Base-by-base conservation (phyloP, 768 basidiomycete genomes). In the Hericium coralloides region DNA sequence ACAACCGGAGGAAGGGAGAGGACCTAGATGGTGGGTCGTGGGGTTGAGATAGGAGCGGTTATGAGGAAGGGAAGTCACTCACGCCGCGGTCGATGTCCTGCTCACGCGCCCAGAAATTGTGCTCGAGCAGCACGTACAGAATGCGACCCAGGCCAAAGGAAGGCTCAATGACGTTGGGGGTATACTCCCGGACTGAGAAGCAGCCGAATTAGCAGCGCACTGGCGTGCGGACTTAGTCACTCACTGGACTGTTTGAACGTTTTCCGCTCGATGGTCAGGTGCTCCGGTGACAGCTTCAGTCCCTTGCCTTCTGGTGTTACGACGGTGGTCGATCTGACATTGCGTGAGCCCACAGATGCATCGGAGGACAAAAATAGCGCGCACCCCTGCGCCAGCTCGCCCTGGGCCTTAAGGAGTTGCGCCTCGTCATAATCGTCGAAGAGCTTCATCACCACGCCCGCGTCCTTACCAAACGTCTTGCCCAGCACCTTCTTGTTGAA, bases 121-220 rank as follows among this genome's bases (percentile, higher is more conserved):
- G 97, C 71, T 99, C 97, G 37, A 99, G 83, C 53, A 98, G 78
- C 26, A 83, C 84, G 71, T 98, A 98, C 49, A 98, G 76, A 65
- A 98, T 97, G 55, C 95, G 92, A 55, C 95, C 95, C 63, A 98
- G 83, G 58, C 97, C 95, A 72, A 98, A 97, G 4, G 97, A 99
- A 22, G 97, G 95, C 70, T 98, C 95, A 69, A 98, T 95, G 70
- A 99, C 97, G 71, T 98, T 98, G 38, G 95, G 97, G 55, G 85
- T 92, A 73, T 81, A 97, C 73, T 98, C 95, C 62, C 95, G 91
- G 62, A 92, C 94, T 97, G 67, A 57, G 55, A 55, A 31, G 31
- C 31, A 31, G 53, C 49, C 51, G 53, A 3, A 45, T 45, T 45
- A 25, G 62, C 55, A 39, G 37, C 55, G 66, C 67, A 68, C 31